Evolutionary conservation across 2,329 filamentous ascomycete genomes (phyloP), one percentile per base, ranked within the genome.

Genomic region (Fusarium torreyae): DNA sequence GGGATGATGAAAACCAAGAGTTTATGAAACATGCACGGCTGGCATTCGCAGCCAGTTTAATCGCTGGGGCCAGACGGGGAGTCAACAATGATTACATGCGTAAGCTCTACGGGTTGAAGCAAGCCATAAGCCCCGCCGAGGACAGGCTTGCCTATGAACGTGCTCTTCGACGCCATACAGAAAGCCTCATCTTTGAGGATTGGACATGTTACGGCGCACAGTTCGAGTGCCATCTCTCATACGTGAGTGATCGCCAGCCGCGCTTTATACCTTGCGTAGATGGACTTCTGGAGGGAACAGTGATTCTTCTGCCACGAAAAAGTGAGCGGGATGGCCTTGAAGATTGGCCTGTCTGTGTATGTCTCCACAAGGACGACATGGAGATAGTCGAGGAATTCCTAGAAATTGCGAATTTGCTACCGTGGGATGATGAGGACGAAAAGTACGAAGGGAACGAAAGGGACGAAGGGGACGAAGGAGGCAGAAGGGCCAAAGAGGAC

Each of bases 301-400:
- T 72, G 8, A 72, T 73, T 14, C 33, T 72, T 6, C 49, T 74
- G 2, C 71, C 71, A 6, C 67, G 67, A 6, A 50, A 62, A 33
- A 36, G 45, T 4, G 43, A 48, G 10, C 50, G 33, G 11, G 28
- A n/a, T 17, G 58, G 60, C 1, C 3, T 15, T 8, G 58, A 49
- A 8, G 36, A 65, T n/a, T 70, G 63, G 64, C 26, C 57, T 7
- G 18, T 74, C 15, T 72, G 44, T 38, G 53, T 72, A 2, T 74
- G 70, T 24, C 60, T 74, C 4, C 9, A 17, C 5, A 15, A 48
- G 22, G 31, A 46, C 0, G 69, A 65, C n/a, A 36, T 70, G 28
- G 31, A 63, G 5, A 8, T 9, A 14, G n/a, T 70, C 7, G 8
- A 52, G 10, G 8, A 38, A 5, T 20, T 57, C 5, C 28, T 72